These are phyloP conservation scores for Pyrenophora teres DNA, from an alignment of 2,329 filamentous ascomycete species.

Conservation along the genomic window DNA sequence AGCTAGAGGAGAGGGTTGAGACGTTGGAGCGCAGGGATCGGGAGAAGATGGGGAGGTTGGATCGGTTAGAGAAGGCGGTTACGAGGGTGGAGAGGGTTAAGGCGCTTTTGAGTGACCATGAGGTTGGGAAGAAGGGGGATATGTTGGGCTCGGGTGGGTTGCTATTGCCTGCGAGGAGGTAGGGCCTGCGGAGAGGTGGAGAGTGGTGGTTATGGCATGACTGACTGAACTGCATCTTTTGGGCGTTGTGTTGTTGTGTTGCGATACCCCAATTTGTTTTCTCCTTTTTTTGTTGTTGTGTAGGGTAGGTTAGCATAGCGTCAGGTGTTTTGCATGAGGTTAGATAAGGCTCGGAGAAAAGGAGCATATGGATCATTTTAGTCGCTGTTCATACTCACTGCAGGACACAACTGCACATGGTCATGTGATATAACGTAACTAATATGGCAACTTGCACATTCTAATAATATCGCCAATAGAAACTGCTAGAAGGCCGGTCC, in stretches of 20 bases:
- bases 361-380: no score
- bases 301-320: constrained; percentile 7
- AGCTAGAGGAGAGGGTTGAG: constrained; percentile 71
- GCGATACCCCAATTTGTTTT: constrained; percentile 11
- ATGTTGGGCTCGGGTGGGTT: not conserved
- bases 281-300: not conserved
- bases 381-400: no score
- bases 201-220: not conserved
- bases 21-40: constrained; percentile 70
- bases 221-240: not conserved
- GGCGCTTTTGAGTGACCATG: constrained; percentile 56
- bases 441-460: no score
- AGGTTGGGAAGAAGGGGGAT: not conserved
- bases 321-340: not conserved
- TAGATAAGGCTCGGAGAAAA: no score
- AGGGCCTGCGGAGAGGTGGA: constrained; percentile 3
- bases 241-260: constrained; percentile 1
- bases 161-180: constrained; percentile 1
- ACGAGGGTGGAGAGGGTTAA: constrained; percentile 72
- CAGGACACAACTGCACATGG: no score
- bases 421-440: no score
- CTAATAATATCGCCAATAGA: no score
- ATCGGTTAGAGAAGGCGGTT: constrained; percentile 72
- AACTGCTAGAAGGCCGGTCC: no score
- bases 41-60: constrained; percentile 71